Conservation (phyloP, 768 basidiomycete species). For the Coprinopsis cinerea region DNA sequence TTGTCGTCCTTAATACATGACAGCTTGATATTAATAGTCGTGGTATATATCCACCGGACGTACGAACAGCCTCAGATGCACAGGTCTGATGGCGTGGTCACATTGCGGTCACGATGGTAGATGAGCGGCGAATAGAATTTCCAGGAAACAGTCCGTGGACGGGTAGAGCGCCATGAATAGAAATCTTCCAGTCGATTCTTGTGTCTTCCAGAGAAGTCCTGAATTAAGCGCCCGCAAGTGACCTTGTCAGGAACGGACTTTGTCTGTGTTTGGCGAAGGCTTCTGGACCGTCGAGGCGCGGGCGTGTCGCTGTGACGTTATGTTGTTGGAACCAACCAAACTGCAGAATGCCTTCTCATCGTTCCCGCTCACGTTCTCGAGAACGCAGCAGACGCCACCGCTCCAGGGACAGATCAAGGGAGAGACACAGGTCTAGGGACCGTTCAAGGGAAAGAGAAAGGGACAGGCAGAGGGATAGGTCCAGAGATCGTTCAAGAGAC, state of each 20-base stretch:
- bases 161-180: not conserved
- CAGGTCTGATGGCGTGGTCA: not conserved
- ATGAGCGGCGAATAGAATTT: not conserved
- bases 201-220: not conserved
- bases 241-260: not conserved
- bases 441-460: not conserved
- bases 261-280: not conserved
- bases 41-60: no score
- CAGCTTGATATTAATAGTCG: no score
- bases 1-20: no score
- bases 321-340: not conserved
- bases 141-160: not conserved
- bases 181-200: not conserved
- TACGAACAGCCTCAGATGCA: not conserved
- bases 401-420: conserved; percentile 20
- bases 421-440: conserved; percentile 9
- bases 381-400: not conserved
- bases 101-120: not conserved
- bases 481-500: conserved; percentile 15
- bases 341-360: conserved; percentile 29
- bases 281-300: not conserved
- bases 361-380: conserved; percentile 26
- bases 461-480: no score
- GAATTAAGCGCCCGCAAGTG: not conserved
- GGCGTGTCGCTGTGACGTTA: not conserved